Percentiles rank a stretch among this genome's conserved stretches.
phyloP scores from a whole-genome alignment of 768 basidiomycete genomes.

The Neoboletus magnificus region DNA sequence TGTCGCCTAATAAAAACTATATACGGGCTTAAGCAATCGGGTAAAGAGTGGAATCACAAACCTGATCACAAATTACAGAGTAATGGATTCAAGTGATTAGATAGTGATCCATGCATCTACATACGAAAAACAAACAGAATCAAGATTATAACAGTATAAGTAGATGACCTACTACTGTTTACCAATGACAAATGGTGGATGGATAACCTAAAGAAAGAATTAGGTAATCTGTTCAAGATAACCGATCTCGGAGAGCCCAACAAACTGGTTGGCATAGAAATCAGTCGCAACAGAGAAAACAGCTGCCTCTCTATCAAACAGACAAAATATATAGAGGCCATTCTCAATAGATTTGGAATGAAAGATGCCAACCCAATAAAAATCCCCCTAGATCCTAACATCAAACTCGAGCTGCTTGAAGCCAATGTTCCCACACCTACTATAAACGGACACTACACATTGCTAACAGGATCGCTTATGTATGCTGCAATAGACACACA shows the following conservation, averaged over 20 bases:
- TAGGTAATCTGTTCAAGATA: not conserved
- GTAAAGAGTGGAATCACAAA: constrained; percentile 29
- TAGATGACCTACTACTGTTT: not conserved
- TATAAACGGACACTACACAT: not conserved
- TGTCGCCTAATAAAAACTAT: constrained; percentile 21
- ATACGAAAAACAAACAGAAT: not conserved
- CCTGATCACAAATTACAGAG: not conserved
- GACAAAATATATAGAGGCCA: constrained; percentile 5
- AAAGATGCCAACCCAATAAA: not conserved
- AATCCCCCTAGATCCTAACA: not conserved
- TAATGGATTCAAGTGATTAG: not conserved
- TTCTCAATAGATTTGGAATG: not conserved
- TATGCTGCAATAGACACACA: constrained; percentile 17
- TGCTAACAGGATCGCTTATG: constrained; percentile 17
- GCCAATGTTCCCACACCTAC: rapidly evolving
- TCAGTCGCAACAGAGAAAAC: not conserved
- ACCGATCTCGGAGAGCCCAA: not conserved
- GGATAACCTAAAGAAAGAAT: not conserved
- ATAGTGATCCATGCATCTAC: not conserved
- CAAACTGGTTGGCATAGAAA: not conserved
- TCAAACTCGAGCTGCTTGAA: not conserved
- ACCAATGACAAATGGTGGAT: not conserved
- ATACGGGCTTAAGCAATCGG: constrained; percentile 33
- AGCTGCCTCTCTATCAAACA: not conserved
- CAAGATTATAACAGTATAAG: not conserved